A percentile compares a stretch with the other conserved stretches of the same genome.
These are phyloP conservation scores for Rhizophlyctis rosea DNA, from an alignment of 192 early-diverging fungal species.

Conservation along the genomic window DNA sequence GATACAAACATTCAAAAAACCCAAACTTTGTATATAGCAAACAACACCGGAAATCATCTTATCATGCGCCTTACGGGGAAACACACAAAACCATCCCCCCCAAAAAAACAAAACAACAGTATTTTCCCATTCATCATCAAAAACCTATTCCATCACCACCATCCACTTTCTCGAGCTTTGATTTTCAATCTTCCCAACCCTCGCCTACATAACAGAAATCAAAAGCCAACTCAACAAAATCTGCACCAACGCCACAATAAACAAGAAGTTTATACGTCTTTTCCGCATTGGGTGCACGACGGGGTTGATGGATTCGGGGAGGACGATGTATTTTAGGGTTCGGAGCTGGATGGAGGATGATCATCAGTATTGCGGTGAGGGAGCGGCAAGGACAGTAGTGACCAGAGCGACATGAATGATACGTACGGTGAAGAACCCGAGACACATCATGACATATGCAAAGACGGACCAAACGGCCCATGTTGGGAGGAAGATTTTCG, in stretches of 20 bases:
- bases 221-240: conserved; percentile 79
- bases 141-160: no score
- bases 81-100: no score
- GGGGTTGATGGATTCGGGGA: conserved; percentile 43
- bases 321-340: conserved; percentile 45
- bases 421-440: conserved; percentile 87
- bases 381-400: background rate
- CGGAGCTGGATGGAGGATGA: conserved; percentile 28
- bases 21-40: no score
- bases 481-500: conserved; percentile 42
- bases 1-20: no score
- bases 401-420: background rate
- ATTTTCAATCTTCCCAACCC: no score
- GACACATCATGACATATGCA: conserved; percentile 69
- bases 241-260: conserved; percentile 79
- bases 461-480: conserved; percentile 68
- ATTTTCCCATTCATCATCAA: no score
- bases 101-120: no score
- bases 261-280: conserved; percentile 83
- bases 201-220: no score
- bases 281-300: conserved; percentile 61
- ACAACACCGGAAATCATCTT: no score
- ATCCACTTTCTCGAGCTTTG: no score
- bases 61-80: no score
- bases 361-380: background rate